phyloP scores from a whole-genome alignment of 2,329 filamentous ascomycete genomes.

The Arthrobotrys conoides region DNA sequence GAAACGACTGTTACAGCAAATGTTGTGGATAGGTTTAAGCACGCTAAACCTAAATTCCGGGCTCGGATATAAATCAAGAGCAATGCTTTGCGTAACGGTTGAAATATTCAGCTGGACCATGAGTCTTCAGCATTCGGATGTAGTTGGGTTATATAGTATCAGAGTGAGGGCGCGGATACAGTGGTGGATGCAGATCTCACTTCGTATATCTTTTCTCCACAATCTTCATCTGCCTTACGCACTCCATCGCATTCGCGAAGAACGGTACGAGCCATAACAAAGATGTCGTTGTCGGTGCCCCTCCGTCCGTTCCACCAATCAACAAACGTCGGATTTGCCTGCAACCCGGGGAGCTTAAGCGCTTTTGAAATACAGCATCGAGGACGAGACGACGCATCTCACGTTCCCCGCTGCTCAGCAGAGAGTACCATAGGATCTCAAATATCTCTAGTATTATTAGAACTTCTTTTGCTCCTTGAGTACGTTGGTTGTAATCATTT shows the following conservation, averaged over 20 bases:
- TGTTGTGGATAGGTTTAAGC: too few relatives aligned
- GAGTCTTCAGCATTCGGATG: too few relatives aligned
- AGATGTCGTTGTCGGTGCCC: slow-evolving; percentile 14
- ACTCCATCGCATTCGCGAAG: neutral
- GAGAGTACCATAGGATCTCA: slow-evolving; percentile 17
- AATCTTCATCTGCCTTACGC: neutral
- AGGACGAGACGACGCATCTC: slow-evolving; percentile 3
- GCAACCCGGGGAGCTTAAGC: slow-evolving; percentile 2
- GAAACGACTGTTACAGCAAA: too few relatives aligned
- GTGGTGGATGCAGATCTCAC: neutral
- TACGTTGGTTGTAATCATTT: slow-evolving; percentile 11
- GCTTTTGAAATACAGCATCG: slow-evolving; percentile 3
- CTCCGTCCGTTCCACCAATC: slow-evolving; percentile 19
- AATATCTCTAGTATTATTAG: slow-evolving; percentile 30
- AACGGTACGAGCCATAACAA: neutral
- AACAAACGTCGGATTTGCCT: slow-evolving; percentile 16
- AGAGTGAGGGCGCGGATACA: too few relatives aligned
- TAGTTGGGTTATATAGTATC: too few relatives aligned
- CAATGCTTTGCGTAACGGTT: too few relatives aligned
- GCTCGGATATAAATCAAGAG: too few relatives aligned
- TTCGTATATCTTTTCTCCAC: neutral
- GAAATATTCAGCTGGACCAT: too few relatives aligned
- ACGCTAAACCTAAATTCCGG: too few relatives aligned
- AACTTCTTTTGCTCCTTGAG: slow-evolving; percentile 16
- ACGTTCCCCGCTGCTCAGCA: slow-evolving; percentile 4